Conservation (phyloP, 2,329 filamentous ascomycete genomes). For the Alternaria alternata region DNA sequence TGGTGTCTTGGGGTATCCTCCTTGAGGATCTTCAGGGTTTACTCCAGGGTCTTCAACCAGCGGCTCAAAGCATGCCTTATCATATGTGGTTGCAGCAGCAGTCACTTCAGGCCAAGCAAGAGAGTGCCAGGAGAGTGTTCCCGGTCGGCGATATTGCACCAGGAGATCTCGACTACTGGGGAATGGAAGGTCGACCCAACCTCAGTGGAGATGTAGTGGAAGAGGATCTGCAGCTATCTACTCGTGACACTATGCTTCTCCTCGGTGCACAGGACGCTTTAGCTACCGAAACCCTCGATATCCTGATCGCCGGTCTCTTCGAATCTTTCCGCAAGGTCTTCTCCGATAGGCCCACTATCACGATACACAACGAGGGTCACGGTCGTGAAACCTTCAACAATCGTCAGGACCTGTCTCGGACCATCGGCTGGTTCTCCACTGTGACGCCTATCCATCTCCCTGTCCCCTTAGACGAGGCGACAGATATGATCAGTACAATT, state of each 20-base stretch:
- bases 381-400: slow-evolving; percentile 57
- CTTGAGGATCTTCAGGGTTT: slow-evolving; percentile 49
- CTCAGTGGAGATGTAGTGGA: slow-evolving; percentile 44
- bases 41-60: slow-evolving; percentile 35
- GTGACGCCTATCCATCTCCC: slow-evolving; percentile 40
- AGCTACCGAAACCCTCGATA: slow-evolving; percentile 48
- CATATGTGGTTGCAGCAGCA: slow-evolving; percentile 50
- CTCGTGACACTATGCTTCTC: slow-evolving; percentile 44
- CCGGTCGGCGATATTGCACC: slow-evolving; percentile 37
- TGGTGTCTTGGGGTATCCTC: slow-evolving; percentile 53
- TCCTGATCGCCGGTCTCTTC: slow-evolving; percentile 46
- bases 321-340: slow-evolving; percentile 57
- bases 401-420: slow-evolving; percentile 58
- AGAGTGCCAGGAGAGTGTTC: slow-evolving; percentile 36
- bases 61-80: slow-evolving; percentile 46
- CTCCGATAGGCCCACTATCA: slow-evolving; percentile 50
- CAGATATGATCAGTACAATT: slow-evolving; percentile 43
- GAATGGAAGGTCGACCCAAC: slow-evolving; percentile 45
- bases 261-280: slow-evolving; percentile 46
- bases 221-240: slow-evolving; percentile 41
- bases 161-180: slow-evolving; percentile 50
- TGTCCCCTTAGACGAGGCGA: slow-evolving; percentile 31
- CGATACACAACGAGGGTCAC: slow-evolving; percentile 60
- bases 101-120: slow-evolving; percentile 34
- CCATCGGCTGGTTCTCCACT: slow-evolving; percentile 62